Conservation (phyloP, 768 basidiomycete species). For the Boletus subcaerulescens region DNA sequence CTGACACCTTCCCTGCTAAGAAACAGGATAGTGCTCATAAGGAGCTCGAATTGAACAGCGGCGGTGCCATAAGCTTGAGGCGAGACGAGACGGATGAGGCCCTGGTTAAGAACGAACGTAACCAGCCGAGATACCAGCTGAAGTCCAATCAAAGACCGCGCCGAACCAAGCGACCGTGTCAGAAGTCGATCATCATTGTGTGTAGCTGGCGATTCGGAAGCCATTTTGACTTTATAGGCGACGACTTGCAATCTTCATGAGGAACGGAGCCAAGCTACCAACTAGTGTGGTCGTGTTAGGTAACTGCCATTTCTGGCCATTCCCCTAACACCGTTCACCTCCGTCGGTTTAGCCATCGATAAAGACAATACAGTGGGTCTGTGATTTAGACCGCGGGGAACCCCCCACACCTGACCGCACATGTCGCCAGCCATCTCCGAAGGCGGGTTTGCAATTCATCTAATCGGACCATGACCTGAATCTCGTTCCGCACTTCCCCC, state of each 20-base stretch:
- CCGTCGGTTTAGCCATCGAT: too few species aligned
- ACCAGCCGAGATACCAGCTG: slow-evolving; percentile 82
- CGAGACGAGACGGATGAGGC: slow-evolving; percentile 76
- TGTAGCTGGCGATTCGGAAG: not conserved
- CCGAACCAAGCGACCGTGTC: slow-evolving; percentile 38
- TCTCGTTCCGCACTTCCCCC: not conserved
- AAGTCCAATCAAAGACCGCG: slow-evolving; percentile 73
- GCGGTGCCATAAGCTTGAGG: slow-evolving; percentile 88
- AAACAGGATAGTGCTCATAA: slow-evolving; percentile 88
- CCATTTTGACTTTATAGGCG: slow-evolving; percentile 9
- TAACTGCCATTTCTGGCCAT: not conserved
- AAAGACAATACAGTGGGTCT: too few species aligned
- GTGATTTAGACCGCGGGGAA: not conserved
- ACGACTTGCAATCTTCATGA: slow-evolving; percentile 3
- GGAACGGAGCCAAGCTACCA: not conserved
- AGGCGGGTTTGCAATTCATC: not conserved
- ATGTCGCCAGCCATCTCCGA: not conserved
- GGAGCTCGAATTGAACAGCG: slow-evolving; percentile 90
- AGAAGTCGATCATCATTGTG: slow-evolving; percentile 18
- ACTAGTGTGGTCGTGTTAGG: slow-evolving; percentile 14
- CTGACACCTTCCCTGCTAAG: slow-evolving; percentile 91
- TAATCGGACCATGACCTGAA: not conserved
- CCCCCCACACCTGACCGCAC: not conserved
- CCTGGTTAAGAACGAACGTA: slow-evolving; percentile 89
- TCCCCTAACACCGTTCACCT: not conserved